Evolutionary conservation across 2,329 filamentous ascomycete species (phyloP).

Genomic region (Pseudofabraea citricarpa): DNA sequence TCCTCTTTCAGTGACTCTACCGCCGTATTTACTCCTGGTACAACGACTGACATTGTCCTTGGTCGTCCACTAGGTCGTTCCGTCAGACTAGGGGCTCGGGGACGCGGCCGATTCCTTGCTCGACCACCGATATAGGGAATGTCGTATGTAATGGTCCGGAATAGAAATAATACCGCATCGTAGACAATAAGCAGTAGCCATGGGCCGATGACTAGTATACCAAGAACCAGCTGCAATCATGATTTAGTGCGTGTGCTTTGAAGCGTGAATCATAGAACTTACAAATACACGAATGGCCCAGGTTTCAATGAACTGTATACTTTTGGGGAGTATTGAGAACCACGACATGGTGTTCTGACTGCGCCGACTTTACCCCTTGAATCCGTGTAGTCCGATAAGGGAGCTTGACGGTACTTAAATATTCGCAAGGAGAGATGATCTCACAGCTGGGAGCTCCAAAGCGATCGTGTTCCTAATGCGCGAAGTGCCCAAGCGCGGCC

Average conservation of each 20-base stretch:
- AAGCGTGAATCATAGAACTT: constrained; percentile 26
- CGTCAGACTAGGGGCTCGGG: constrained; percentile 56
- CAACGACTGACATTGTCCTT: constrained; percentile 20
- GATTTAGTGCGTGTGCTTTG: constrained; percentile 12
- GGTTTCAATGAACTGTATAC: constrained; percentile 51
- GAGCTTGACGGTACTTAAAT: no score
- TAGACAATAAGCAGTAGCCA: constrained; percentile 59
- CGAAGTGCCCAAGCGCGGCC: no score
- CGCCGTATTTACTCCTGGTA: constrained; percentile 9
- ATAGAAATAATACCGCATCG: constrained; percentile 57
- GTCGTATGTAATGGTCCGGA: constrained; percentile 52
- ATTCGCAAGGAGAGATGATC: no score
- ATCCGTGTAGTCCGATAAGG: no score
- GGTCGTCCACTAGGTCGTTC: constrained; percentile 48
- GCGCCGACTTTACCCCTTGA: no score
- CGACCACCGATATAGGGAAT: constrained; percentile 56
- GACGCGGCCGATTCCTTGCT: constrained; percentile 52
- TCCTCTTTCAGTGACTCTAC: constrained; percentile 26
- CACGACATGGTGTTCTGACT: no score
- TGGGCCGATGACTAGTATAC: constrained; percentile 54
- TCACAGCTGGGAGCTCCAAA: no score
- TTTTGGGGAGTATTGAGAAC: constrained; percentile 59
- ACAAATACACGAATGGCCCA: constrained; percentile 62
- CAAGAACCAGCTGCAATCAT: constrained; percentile 51
- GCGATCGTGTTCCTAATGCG: no score